Evolutionary conservation across 1,139 yeast genomes (phyloP), one percentile per base, ranked within the genome.

Genomic region (Meyerozyma carpophila): DNA sequence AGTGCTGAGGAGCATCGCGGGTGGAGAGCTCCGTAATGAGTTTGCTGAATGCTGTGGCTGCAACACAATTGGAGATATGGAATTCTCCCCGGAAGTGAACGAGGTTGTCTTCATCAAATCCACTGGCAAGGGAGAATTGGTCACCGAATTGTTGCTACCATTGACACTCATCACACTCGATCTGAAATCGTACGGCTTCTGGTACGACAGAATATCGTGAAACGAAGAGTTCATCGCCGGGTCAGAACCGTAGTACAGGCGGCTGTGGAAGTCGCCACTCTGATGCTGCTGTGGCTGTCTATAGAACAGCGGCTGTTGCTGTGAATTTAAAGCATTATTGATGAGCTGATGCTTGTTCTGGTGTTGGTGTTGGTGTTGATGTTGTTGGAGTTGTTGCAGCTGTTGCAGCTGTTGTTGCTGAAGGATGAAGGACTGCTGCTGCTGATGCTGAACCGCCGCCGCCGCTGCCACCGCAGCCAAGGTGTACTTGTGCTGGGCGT

Each of bases 401-500:
- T 18, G 13, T 21, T 40, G 42, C 14, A 46, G 42, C 11, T 44
- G 44, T 26, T 47, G 53, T 25, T 49, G 49, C 41, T 53, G 57
- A 16, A 51, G 47, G 27, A 49, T 44, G 39, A 45, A 48, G 36
- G 43, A 43, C 32, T 52, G 50, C 32, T 50, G 56, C 38, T 51
- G 51, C 11, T 50, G 51, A 18, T 47, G 55, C 36, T 56, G 55
- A 32, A 47, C 56, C 1, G 65, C 64, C 7, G 66, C 65, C 1
- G 67, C 66, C 1, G 65, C 63, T 3, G 66, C 65, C 5, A 60
- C 66, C 2, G 66, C 59, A 10, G 66, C 64, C 39, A 59, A 52
- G 1, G 66, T 60, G 45, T 59, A 61, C 47, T 60, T 58, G 43
- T 56, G 55, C 36, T 53, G 62, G 31, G 26, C 42, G 18, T 39